These are phyloP conservation scores for Syncephalis plumigaleata DNA, from an alignment of 371 early-diverging fungal species.

Conservation along the genomic window DNA sequence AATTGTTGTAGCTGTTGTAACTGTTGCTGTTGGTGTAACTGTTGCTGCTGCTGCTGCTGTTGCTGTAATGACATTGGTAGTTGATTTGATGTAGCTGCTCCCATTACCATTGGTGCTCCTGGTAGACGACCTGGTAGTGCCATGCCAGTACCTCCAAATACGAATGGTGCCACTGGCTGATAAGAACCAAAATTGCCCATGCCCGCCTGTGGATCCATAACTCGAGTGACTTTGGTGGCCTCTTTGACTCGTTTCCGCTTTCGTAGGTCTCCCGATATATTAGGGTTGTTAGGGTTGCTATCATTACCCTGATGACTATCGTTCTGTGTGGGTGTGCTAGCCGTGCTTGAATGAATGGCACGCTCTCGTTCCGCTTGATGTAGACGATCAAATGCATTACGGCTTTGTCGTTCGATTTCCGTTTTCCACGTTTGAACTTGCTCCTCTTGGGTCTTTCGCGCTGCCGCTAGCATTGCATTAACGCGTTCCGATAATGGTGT, in stretches of 20 bases:
- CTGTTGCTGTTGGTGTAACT: constrained; percentile 4
- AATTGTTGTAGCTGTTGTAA: constrained; percentile 4
- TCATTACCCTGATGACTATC: not conserved
- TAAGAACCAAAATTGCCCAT: not conserved
- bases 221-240: not conserved
- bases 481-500: not conserved
- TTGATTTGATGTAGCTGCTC: constrained; percentile 4
- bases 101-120: not conserved
- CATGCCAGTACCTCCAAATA: constrained; percentile 2
- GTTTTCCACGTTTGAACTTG: not conserved
- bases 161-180: constrained; percentile 4
- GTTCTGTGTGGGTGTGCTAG: constrained; percentile 1
- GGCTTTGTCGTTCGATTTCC: too few relatives aligned
- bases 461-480: constrained; percentile 8
- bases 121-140: constrained; percentile 3
- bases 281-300: not conserved
- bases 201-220: not conserved
- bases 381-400: too few relatives aligned
- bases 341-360: constrained; percentile 3
- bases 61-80: constrained; percentile 2
- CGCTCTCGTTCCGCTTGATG: constrained; percentile 1
- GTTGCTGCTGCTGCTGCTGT: constrained; percentile 4
- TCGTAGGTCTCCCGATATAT: not conserved
- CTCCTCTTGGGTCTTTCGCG: constrained; percentile 5
- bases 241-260: not conserved